Percentiles rank a stretch among this genome's conserved stretches.
Evolutionary conservation across 345 rosid species (phyloP).

Genomic region (Murraya paniculata): DNA sequence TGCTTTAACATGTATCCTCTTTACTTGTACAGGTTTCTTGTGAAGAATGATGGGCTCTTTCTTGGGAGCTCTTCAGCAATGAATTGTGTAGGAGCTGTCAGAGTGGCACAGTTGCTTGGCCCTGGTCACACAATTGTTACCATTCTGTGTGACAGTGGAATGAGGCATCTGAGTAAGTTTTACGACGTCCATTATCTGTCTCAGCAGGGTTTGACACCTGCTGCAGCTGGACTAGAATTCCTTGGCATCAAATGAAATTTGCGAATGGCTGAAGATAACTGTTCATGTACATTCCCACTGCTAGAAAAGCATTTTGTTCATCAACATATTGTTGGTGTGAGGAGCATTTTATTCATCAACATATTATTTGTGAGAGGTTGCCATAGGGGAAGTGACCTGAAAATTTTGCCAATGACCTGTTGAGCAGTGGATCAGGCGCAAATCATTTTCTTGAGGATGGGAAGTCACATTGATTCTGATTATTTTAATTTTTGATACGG

Average conservation of each 20-base stretch:
- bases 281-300: background rate
- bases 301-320: background rate
- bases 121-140: slow-evolving; percentile 92
- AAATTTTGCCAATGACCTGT: background rate
- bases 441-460: background rate
- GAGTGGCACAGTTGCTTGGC: slow-evolving; percentile 74
- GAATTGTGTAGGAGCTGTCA: slow-evolving; percentile 91
- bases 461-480: background rate
- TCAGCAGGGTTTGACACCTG: slow-evolving; percentile 61
- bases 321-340: background rate
- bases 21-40: slow-evolving; percentile 56
- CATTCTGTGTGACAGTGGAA: slow-evolving; percentile 88
- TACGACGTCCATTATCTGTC: slow-evolving; percentile 61
- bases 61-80: slow-evolving; percentile 96
- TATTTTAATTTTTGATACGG: background rate
- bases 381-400: background rate
- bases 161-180: slow-evolving; percentile 95
- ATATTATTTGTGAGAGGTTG: background rate
- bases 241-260: slow-evolving; percentile 40
- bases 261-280: background rate
- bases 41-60: slow-evolving; percentile 91
- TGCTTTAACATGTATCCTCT: background rate
- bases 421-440: background rate
- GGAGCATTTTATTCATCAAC: background rate
- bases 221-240: slow-evolving; percentile 67